These are phyloP conservation scores for Francoa sonchifolia DNA, from an alignment of 441 rosid genomes.

Conservation along the genomic window DNA sequence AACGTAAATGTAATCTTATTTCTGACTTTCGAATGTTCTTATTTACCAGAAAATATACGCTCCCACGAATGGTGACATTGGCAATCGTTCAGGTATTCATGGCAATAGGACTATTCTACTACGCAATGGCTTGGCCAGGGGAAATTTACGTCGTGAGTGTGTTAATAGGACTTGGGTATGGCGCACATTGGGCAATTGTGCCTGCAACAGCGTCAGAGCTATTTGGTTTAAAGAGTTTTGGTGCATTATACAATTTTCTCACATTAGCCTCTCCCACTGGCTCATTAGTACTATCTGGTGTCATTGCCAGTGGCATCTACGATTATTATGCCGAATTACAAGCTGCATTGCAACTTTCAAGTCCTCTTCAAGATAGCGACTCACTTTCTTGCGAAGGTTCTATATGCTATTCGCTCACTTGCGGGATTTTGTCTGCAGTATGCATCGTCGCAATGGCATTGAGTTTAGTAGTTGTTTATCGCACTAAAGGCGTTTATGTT, in stretches of 20 bases:
- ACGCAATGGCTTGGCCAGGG: constrained; percentile 36
- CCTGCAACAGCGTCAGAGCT: constrained; percentile 49
- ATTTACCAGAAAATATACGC: constrained; percentile 24
- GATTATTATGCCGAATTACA: constrained; percentile 46
- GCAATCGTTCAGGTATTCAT: constrained; percentile 36
- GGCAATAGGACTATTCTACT: constrained; percentile 39
- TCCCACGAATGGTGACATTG: constrained; percentile 44
- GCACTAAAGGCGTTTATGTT: constrained; percentile 38
- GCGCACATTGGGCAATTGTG: constrained; percentile 45
- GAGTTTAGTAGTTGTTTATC: constrained; percentile 36
- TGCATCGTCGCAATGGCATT: constrained; percentile 31
- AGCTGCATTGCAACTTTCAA: constrained; percentile 11
- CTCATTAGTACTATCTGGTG: constrained; percentile 42
- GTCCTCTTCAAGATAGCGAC: constrained; percentile 12
- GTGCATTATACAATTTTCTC: constrained; percentile 47
- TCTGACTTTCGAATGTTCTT: background rate
- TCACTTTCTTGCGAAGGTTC: constrained; percentile 29
- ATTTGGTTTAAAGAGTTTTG: constrained; percentile 40
- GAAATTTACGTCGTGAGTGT: constrained; percentile 36
- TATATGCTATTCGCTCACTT: constrained; percentile 37
- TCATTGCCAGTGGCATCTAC: constrained; percentile 42
- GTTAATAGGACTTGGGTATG: constrained; percentile 45
- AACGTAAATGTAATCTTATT: background rate
- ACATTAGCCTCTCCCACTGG: constrained; percentile 32
- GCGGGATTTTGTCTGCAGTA: constrained; percentile 31